These are phyloP conservation scores for Ustanciosporium gigantosporum DNA, from an alignment of 1,284 basidiomycete species.

Conservation along the genomic window DNA sequence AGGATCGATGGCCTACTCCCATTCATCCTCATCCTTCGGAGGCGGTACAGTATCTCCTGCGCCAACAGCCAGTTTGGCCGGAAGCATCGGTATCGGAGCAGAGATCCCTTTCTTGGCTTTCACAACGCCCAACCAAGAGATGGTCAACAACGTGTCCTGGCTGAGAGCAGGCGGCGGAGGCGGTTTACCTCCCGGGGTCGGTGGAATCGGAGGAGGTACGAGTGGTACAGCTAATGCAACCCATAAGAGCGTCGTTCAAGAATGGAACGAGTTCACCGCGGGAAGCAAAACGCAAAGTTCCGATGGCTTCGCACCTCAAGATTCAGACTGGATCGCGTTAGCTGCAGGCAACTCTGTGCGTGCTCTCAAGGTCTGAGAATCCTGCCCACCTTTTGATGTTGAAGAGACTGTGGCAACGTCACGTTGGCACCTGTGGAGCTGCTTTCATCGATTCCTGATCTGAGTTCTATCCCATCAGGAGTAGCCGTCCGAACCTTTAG, in stretches of 20 bases:
- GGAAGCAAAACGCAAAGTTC: constrained; percentile 9
- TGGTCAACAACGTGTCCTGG: constrained; percentile 61
- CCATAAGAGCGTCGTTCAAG: constrained; percentile 51
- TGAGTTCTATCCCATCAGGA: too few relatives aligned
- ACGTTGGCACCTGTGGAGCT: too few relatives aligned
- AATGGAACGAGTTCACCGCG: constrained; percentile 57
- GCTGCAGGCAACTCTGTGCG: constrained; percentile 35
- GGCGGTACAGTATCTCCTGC: constrained; percentile 33
- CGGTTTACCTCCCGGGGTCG: constrained; percentile 22
- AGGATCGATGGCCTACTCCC: constrained; percentile 29
- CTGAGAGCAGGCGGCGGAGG: constrained; percentile 32
- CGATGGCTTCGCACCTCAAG: constrained; percentile 28
- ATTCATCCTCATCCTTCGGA: constrained; percentile 29
- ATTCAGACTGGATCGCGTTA: constrained; percentile 42
- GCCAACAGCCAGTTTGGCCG: constrained; percentile 27
- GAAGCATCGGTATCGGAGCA: constrained; percentile 45
- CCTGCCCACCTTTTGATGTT: too few relatives aligned
- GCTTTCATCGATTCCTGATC: too few relatives aligned
- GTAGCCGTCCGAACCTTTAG: too few relatives aligned
- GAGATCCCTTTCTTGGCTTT: constrained; percentile 58
- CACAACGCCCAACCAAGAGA: constrained; percentile 50
- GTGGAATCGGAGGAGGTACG: constrained; percentile 16
- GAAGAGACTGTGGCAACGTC: too few relatives aligned
- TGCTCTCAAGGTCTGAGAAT: constrained; percentile 28
- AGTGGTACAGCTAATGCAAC: constrained; percentile 10